Base-by-base conservation (phyloP, 306 rosid species). In the Sindora glabra region DNA sequence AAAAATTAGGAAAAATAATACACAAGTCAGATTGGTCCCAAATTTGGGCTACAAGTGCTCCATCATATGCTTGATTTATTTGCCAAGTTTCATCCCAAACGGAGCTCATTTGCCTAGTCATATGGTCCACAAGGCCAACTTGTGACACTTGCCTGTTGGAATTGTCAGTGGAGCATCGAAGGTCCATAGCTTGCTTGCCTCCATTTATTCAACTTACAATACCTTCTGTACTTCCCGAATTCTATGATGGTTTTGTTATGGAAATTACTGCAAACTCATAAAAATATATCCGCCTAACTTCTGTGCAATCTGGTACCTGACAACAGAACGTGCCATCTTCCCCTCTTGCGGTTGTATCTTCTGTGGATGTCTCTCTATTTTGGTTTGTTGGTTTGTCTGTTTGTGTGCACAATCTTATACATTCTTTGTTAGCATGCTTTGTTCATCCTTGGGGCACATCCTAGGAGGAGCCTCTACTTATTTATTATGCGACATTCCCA, bases 111-210 rank as follows among this genome's bases (percentile, higher is more conserved):
- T n/a, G n/a, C n/a, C n/a, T n/a, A n/a, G n/a, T n/a, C n/a, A n/a
- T n/a, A n/a, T n/a, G n/a, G n/a, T n/a, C n/a, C 56, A 74, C 58
- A 71, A 79, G 61, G 74, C 79, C 17, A 39, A 84, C 68, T 90
- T 95, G 97, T 47, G 87, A 71, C 47, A 94, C 55, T 71, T 90
- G 80, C 95, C 95, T 0, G 94, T 84, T 8, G 97, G 95, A 71
- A 90, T 88, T 17, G 95, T 90, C 45, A 84, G 86, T 17, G 94
- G 97, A 52, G 97, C 95, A 16, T 95, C 95, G 2, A 90, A 90
- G 97, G 97, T 89, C 15, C 14, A 18, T 34, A 40, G 17, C 38
- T 49, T 25, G 11, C 38, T 45, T 23, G 12, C 37, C n/a, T 26
- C 58, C 6, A 50, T 55, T 22, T 13, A 37, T 4, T 7, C 19